Conservation (phyloP, 1,284 basidiomycete species). For the Leccinum griseonigrum region DNA sequence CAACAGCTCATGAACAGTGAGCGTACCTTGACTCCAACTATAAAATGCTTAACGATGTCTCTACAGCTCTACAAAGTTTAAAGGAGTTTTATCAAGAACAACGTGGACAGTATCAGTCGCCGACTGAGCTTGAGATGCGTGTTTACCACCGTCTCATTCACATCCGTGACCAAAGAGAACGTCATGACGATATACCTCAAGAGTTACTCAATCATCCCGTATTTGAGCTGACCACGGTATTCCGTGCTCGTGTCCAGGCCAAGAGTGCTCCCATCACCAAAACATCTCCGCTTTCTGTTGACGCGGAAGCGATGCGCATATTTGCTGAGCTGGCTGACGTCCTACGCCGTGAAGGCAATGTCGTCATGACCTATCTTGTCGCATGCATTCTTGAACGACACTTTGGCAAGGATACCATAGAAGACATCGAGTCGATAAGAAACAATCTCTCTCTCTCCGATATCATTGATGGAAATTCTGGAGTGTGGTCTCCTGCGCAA, state of each 20-base stretch:
- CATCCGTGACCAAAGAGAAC: conserved; percentile 81
- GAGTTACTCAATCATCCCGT: conserved; percentile 71
- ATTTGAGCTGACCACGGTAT: conserved; percentile 78
- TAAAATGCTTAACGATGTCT: conserved; percentile 1
- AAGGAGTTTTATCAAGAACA: conserved; percentile 94
- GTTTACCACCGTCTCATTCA: conserved; percentile 93
- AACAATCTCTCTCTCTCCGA: conserved; percentile 60
- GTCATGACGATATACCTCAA: conserved; percentile 77
- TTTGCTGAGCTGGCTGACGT: conserved; percentile 58
- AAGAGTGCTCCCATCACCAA: conserved; percentile 79
- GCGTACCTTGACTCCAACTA: conserved; percentile 26
- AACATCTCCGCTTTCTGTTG: conserved; percentile 55
- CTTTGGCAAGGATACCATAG: conserved; percentile 71
- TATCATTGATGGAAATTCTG: conserved; percentile 76
- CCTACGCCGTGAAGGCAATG: conserved; percentile 54
- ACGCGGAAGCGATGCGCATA: conserved; percentile 62
- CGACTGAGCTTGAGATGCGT: conserved; percentile 92
- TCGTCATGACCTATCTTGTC: conserved; percentile 71
- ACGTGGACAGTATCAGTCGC: conserved; percentile 60
- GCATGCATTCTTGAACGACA: conserved; percentile 71
- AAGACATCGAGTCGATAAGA: conserved; percentile 73
- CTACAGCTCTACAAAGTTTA: conserved; percentile 81
- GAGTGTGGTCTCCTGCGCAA: conserved; percentile 24
- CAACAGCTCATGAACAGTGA: conserved; percentile 89
- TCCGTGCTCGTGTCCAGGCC: conserved; percentile 79